Percentiles rank a stretch among this genome's conserved stretches.
phyloP scores from a whole-genome alignment of 1,139 yeast species.

The Yamadazyma triangularis region DNA sequence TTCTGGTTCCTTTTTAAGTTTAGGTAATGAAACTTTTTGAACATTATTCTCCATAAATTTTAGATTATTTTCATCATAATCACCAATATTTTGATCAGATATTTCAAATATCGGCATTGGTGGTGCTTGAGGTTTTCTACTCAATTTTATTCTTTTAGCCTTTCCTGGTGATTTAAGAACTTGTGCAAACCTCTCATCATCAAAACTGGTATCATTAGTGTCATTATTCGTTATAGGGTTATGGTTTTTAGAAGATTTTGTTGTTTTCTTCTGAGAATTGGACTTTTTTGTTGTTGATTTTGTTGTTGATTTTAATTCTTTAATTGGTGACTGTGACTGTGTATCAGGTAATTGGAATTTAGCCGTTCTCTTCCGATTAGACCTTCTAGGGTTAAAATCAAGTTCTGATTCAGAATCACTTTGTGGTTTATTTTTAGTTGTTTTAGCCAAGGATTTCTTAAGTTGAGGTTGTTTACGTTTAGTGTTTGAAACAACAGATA shows the following conservation, averaged over 20 bases:
- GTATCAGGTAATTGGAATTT: too few species aligned
- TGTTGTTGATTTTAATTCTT: slow-evolving; percentile 1
- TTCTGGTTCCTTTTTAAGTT: slow-evolving; percentile 5
- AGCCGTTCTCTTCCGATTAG: too few species aligned
- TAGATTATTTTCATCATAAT: slow-evolving; percentile 32
- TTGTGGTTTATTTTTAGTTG: too few species aligned
- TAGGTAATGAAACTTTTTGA: slow-evolving; percentile 5
- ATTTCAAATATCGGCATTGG: slow-evolving; percentile 20
- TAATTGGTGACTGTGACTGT: slow-evolving; percentile 1
- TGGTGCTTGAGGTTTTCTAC: slow-evolving; percentile 8
- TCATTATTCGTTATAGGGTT: background rate
- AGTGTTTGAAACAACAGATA: too few species aligned
- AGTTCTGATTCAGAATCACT: too few species aligned
- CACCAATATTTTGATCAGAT: slow-evolving; percentile 32
- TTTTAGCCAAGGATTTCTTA: too few species aligned
- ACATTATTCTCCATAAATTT: slow-evolving; percentile 18
- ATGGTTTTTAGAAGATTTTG: background rate
- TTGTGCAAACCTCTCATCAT: slow-evolving; percentile 7
- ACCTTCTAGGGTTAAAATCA: too few species aligned
- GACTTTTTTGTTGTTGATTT: slow-evolving; percentile 2
- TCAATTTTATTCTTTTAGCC: slow-evolving; percentile 12
- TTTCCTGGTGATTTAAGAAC: slow-evolving; percentile 12
- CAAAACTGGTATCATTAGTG: slow-evolving; percentile 2
- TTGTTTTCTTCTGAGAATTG: slow-evolving; percentile 1
- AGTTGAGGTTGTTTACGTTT: too few species aligned